Percentiles rank a stretch among this genome's conserved stretches.
Evolutionary conservation across 345 rosid species (phyloP).

Genomic region (Gossypium anomalum): DNA sequence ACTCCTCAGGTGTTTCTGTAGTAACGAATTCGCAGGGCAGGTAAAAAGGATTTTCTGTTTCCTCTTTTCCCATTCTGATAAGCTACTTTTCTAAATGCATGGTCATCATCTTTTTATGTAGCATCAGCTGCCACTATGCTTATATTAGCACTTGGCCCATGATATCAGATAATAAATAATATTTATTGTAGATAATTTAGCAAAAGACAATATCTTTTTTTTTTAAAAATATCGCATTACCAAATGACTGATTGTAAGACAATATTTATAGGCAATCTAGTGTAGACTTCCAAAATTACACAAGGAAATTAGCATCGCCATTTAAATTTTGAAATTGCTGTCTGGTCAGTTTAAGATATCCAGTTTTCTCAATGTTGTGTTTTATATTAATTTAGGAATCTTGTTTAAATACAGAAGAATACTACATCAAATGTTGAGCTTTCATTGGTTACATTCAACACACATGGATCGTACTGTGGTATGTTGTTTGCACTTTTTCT

Average conservation of each 20-base stretch:
- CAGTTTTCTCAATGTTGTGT: constrained; percentile 12
- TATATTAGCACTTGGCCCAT: neutral
- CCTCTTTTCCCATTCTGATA: neutral
- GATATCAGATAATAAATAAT: neutral
- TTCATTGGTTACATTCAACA: constrained; percentile 65
- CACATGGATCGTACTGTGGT: constrained; percentile 79
- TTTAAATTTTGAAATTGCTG: neutral
- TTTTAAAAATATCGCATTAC: neutral
- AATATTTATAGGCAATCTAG: neutral
- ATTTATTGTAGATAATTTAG: neutral
- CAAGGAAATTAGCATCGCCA: neutral
- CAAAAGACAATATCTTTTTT: neutral
- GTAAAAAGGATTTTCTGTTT: constrained; percentile 28
- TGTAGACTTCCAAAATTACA: neutral
- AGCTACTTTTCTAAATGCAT: too few relatives aligned
- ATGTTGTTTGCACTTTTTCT: constrained; percentile 19
- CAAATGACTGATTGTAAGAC: neutral
- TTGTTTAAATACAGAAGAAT: constrained; percentile 50
- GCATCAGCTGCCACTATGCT: neutral
- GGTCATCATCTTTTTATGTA: neutral
- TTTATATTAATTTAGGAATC: constrained; percentile 2
- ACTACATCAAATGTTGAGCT: constrained; percentile 57
- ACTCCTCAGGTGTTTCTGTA: constrained; percentile 64
- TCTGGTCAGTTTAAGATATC: neutral
- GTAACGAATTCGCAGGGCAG: constrained; percentile 62